Conservation (phyloP, 768 basidiomycete species). For the Boletus eberwhitei region DNA sequence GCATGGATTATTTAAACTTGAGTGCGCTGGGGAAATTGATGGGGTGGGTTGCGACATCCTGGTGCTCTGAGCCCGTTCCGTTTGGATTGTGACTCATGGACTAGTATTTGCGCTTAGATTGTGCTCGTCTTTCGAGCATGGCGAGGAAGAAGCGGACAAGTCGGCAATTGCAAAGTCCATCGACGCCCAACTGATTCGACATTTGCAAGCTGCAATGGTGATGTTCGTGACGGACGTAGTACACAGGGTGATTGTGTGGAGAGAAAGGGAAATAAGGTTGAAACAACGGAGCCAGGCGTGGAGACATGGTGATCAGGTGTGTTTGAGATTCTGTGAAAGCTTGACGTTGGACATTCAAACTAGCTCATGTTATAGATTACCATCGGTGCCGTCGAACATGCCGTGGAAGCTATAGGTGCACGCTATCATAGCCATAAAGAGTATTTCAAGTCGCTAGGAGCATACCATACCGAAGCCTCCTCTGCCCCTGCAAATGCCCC, state of each 20-base stretch:
- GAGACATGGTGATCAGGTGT: slow-evolving; percentile 45
- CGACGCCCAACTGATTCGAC: slow-evolving; percentile 45
- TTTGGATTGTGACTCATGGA: slow-evolving; percentile 2
- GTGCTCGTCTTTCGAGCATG: slow-evolving; percentile 28
- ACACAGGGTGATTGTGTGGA: slow-evolving; percentile 48
- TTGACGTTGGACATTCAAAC: background rate
- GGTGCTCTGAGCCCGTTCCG: slow-evolving; percentile 7
- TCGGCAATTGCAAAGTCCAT: slow-evolving; percentile 35
- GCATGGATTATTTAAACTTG: slow-evolving; percentile 42
- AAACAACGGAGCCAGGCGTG: slow-evolving; percentile 63
- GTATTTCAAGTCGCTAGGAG: slow-evolving; percentile 40
- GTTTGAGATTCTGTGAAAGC: background rate
- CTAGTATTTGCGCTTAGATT: slow-evolving; percentile 16
- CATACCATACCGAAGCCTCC: background rate
- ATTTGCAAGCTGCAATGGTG: slow-evolving; percentile 44
- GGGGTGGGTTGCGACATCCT: slow-evolving; percentile 35
- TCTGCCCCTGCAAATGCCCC: background rate
- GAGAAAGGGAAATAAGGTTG: slow-evolving; percentile 55
- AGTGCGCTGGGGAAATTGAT: slow-evolving; percentile 36
- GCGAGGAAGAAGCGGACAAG: slow-evolving; percentile 18
- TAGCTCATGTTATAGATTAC: slow-evolving; percentile 37
- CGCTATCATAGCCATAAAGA: slow-evolving; percentile 34
- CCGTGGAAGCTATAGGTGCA: slow-evolving; percentile 46
- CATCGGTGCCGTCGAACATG: slow-evolving; percentile 43
- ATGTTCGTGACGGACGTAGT: slow-evolving; percentile 52